Base-by-base conservation (phyloP, 441 rosid genomes). In the Manihot esculenta region DNA sequence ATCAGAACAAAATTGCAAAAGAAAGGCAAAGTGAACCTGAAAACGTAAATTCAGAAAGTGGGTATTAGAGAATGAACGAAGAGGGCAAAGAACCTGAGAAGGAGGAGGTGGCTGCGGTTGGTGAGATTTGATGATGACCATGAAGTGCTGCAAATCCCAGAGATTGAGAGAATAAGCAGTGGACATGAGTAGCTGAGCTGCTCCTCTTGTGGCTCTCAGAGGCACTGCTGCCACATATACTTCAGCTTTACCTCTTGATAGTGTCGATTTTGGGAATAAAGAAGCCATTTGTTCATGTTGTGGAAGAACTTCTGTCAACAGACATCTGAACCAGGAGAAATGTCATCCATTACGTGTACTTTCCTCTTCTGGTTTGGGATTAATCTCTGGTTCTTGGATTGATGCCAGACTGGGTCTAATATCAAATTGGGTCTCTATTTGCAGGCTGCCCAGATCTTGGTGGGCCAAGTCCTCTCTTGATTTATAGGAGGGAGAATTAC, bases 161-260 rank as follows among this genome's bases (percentile, higher is more conserved):
- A 89, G 55, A 42, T 76, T 80, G 72, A 92, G 87, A 58, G 92
- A 76, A 74, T 86, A 87, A 55, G 92, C 88, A 54, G 88, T 66
- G 8, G 95, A 87, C 85, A 83, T 76, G 0, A 84, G 64, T 44
- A 85, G 61, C 76, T 86, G 94, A 14, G 88, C 77, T 3, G 86
- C 86, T 33, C 94, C 93, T 61, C 73, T 80, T 10, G 85, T 44
- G 17, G 89, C 94, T 78, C 78, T 82, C 2, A 88, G 81, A 11
- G 97, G 84, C 66, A 88, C 79, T 2, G 93, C 73, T 12, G 89
- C 89, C 62, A 86, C 94, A 66, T 82, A 88, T 17, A 88, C 80
- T 35, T 86, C 80, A 66, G 85, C 93, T 69, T 79, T 35, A 35
- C 7, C 76, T 24, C 77, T 68, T 27, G 7, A 2, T 7, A 74